Conservation (phyloP, 768 basidiomycete genomes). For the Suillus occidentalis region DNA sequence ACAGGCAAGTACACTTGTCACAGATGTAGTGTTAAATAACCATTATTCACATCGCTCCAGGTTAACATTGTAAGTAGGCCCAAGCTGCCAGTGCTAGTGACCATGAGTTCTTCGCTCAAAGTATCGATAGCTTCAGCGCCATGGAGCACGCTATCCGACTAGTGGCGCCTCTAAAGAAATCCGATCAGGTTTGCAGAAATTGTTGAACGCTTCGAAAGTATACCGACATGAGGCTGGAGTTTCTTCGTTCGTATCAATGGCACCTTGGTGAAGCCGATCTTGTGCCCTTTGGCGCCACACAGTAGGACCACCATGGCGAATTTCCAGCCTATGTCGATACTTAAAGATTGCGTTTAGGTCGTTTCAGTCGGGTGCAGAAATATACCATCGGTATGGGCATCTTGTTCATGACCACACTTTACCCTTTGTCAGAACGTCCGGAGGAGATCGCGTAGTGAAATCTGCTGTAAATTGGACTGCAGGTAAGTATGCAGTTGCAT, state of each 20-base stretch:
- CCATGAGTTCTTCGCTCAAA: conserved; percentile 9
- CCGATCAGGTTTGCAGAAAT: conserved; percentile 48
- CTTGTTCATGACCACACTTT: conserved; percentile 44
- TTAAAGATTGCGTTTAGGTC: conserved; percentile 32
- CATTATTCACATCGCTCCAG: conserved; percentile 8
- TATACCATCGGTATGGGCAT: conserved; percentile 53
- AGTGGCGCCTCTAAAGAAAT: conserved; percentile 44
- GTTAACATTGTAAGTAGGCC: conserved; percentile 30
- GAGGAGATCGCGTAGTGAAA: conserved; percentile 57
- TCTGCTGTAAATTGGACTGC: conserved; percentile 71
- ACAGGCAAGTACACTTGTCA: background rate
- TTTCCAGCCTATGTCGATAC: background rate
- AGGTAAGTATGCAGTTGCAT: conserved; percentile 37
- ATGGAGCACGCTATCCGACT: conserved; percentile 80
- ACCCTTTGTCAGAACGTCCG: conserved; percentile 56
- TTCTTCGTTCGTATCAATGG: conserved; percentile 59
- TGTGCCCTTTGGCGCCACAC: conserved; percentile 63
- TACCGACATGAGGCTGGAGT: conserved; percentile 48
- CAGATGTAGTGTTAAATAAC: background rate
- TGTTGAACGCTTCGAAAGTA: conserved; percentile 48
- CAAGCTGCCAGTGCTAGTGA: background rate
- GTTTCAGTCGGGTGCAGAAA: conserved; percentile 49
- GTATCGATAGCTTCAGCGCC: conserved; percentile 63
- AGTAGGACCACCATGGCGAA: conserved; percentile 42
- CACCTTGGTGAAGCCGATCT: conserved; percentile 57